Evolutionary conservation across 495 filamentous ascomycete genomes (phyloP).

Genomic region (Neurospora pannonica): DNA sequence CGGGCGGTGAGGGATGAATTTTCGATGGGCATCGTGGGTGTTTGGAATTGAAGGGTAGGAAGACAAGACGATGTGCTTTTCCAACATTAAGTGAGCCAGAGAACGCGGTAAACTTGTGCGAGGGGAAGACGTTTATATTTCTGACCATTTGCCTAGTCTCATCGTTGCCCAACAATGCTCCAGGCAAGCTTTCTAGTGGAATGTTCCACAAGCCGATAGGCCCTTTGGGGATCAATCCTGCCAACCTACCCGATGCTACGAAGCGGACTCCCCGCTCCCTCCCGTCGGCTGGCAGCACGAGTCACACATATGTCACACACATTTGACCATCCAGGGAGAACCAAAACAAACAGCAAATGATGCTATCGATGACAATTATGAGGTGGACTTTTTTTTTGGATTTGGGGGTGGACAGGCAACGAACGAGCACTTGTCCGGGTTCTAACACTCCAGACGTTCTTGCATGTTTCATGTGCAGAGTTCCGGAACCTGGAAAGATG

Average conservation of each 20-base stretch:
- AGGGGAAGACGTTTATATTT: background rate
- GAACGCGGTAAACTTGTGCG: background rate
- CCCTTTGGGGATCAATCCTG: no score
- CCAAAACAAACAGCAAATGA: background rate
- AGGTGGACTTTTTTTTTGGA: background rate
- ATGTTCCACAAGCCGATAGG: no score
- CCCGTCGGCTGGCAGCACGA: no score
- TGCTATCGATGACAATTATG: background rate
- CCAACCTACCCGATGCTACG: no score
- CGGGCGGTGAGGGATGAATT: background rate
- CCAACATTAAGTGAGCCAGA: background rate
- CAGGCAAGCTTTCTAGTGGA: no score
- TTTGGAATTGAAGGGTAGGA: background rate
- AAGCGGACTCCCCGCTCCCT: no score
- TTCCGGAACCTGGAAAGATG: no score
- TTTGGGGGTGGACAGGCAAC: background rate
- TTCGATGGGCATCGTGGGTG: background rate
- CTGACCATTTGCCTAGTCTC: background rate
- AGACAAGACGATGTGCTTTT: background rate
- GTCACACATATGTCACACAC: background rate
- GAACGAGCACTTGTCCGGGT: no score
- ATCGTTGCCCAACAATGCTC: no score
- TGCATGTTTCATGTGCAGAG: no score
- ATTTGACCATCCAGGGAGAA: background rate
- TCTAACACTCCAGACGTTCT: no score